Conservation (phyloP, 129 eudicot genomes). For the Escallonia rubra region DNA sequence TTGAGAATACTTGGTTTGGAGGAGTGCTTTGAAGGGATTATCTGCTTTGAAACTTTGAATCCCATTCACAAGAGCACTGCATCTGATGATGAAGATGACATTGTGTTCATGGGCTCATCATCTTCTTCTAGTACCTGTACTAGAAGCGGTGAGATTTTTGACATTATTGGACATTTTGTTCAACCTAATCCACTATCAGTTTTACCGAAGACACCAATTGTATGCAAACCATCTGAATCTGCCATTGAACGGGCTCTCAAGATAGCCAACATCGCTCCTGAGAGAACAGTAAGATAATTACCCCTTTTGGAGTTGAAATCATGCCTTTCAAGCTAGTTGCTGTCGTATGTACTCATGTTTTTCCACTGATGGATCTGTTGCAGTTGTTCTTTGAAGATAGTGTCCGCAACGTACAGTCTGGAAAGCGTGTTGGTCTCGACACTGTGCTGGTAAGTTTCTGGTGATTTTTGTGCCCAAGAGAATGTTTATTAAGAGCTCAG, state of each 20-base stretch:
- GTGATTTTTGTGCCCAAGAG: too few species aligned
- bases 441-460: constrained; percentile 66
- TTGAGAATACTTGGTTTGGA: constrained; percentile 66
- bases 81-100: constrained; percentile 70
- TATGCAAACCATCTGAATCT: constrained; percentile 79
- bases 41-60: constrained; percentile 84
- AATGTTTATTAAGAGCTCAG: too few species aligned
- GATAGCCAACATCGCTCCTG: constrained; percentile 77
- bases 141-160: constrained; percentile 41
- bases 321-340: not conserved
- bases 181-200: constrained; percentile 29
- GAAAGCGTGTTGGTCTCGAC: constrained; percentile 87
- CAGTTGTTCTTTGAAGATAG: constrained; percentile 96
- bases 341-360: not conserved
- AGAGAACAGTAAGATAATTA: constrained; percentile 59
- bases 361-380: not conserved
- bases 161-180: constrained; percentile 68
- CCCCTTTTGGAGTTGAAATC: not conserved
- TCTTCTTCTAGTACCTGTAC: constrained; percentile 7
- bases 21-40: constrained; percentile 84
- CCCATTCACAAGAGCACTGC: constrained; percentile 52
- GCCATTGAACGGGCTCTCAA: constrained; percentile 80
- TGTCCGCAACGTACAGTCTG: constrained; percentile 76
- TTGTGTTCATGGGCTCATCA: constrained; percentile 48
- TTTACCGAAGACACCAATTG: constrained; percentile 78